Conservation (phyloP, 2,329 filamentous ascomycete genomes). For the Fusarium mundagurra region DNA sequence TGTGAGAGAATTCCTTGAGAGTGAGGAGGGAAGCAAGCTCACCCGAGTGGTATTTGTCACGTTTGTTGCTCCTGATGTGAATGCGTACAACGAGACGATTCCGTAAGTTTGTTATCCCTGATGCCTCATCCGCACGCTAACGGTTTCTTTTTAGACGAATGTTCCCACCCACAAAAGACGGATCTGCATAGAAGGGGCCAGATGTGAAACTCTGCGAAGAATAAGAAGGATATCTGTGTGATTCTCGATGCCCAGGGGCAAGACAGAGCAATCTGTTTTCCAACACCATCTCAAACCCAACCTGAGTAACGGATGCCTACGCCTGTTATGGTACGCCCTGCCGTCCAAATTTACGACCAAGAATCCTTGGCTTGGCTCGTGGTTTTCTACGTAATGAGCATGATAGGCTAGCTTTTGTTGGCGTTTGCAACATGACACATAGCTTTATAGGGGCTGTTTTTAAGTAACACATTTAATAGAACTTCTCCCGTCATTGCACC, state of each 20-base stretch:
- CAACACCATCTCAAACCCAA: background rate
- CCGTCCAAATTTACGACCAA: background rate
- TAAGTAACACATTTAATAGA: background rate
- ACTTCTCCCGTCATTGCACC: background rate
- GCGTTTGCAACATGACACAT: background rate
- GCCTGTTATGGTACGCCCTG: background rate
- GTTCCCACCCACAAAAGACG: constrained; percentile 35
- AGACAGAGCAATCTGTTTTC: background rate
- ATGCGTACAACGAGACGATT: constrained; percentile 74
- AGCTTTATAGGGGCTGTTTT: background rate
- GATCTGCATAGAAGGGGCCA: background rate
- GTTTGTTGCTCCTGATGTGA: constrained; percentile 80
- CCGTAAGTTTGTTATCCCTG: constrained; percentile 68
- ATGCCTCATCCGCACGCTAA: background rate
- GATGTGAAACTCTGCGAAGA: constrained; percentile 9
- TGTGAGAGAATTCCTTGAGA: constrained; percentile 65
- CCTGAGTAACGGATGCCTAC: no score
- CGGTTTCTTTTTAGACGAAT: constrained; percentile 25
- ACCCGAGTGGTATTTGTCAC: constrained; percentile 86
- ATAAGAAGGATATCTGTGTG: background rate
- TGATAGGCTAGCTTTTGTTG: background rate
- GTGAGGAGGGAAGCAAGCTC: constrained; percentile 60
- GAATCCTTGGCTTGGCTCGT: background rate
- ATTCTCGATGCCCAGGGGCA: background rate
- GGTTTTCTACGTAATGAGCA: background rate